These are phyloP conservation scores for Pseudofabraea citricarpa DNA, from an alignment of 2,329 filamentous ascomycete species.

Conservation along the genomic window DNA sequence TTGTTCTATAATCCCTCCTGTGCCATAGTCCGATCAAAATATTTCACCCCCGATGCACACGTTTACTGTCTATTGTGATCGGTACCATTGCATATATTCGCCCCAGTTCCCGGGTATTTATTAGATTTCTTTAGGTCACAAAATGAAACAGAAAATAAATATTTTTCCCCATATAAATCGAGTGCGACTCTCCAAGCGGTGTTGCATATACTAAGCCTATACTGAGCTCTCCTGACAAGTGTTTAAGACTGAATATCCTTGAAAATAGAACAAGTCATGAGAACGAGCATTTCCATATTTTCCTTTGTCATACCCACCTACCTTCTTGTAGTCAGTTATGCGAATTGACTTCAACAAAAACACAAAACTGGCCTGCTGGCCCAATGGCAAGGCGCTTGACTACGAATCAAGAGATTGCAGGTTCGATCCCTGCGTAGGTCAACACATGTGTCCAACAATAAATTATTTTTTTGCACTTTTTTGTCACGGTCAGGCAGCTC, in stretches of 20 bases:
- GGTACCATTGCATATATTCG: no score
- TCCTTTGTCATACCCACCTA: not conserved
- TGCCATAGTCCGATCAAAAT: constrained; percentile 48
- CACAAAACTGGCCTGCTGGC: constrained; percentile 27
- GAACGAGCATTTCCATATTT: not conserved
- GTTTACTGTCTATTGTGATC: no score
- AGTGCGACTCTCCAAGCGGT: no score
- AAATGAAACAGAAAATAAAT: no score
- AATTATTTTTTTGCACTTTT: not conserved
- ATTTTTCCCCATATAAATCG: no score
- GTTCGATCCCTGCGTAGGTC: constrained; percentile 36
- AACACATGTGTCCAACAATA: constrained; percentile 2
- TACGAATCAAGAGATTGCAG: constrained; percentile 47
- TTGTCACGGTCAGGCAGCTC: no score
- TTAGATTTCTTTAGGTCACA: no score
- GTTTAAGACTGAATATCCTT: no score
- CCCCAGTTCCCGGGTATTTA: no score
- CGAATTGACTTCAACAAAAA: not conserved
- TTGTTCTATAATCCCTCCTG: constrained; percentile 52
- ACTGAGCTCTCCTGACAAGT: no score
- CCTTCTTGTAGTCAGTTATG: not conserved
- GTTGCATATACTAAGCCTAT: no score
- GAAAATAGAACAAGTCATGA: no score
- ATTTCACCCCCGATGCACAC: not conserved
- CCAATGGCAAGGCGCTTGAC: constrained; percentile 47